Conservation (phyloP, 306 rosid genomes). For the Quercus engelmannii region DNA sequence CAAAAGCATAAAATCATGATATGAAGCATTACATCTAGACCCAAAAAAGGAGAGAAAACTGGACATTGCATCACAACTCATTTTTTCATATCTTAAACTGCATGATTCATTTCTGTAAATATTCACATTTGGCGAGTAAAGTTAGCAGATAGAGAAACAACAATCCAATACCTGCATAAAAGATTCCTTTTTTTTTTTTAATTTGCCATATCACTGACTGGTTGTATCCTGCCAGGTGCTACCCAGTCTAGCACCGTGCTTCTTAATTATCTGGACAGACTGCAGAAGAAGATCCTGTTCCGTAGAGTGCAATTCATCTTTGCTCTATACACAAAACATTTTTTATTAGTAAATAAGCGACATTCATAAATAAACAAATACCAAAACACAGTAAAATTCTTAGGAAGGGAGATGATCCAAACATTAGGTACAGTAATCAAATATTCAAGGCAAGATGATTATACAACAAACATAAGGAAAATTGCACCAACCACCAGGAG, state of each 20-base stretch:
- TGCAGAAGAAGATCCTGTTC: slow-evolving; percentile 75
- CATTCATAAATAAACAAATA: background rate
- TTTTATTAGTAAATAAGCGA: background rate
- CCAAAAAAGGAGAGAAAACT: background rate
- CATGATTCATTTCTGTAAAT: background rate
- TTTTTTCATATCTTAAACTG: background rate
- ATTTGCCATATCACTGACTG: background rate
- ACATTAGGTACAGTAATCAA: background rate
- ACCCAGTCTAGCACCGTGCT: slow-evolving; percentile 61
- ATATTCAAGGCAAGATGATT: background rate
- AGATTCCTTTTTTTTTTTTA: no score
- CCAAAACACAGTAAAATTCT: background rate
- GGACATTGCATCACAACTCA: background rate
- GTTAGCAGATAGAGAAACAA: no score
- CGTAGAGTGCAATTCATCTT: slow-evolving; percentile 58
- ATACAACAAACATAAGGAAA: background rate
- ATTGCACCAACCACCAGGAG: no score
- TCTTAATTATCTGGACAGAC: slow-evolving; percentile 60
- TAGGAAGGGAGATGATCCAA: slow-evolving; percentile 4
- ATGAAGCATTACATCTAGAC: background rate
- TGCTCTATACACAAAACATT: slow-evolving; percentile 44
- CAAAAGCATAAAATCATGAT: background rate
- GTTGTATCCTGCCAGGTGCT: slow-evolving; percentile 27
- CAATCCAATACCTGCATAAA: background rate
- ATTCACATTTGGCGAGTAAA: background rate